Evolutionary conservation across 768 basidiomycete species (phyloP), one percentile per base, ranked within the genome.

Genomic region (Mycena kentingensis): DNA sequence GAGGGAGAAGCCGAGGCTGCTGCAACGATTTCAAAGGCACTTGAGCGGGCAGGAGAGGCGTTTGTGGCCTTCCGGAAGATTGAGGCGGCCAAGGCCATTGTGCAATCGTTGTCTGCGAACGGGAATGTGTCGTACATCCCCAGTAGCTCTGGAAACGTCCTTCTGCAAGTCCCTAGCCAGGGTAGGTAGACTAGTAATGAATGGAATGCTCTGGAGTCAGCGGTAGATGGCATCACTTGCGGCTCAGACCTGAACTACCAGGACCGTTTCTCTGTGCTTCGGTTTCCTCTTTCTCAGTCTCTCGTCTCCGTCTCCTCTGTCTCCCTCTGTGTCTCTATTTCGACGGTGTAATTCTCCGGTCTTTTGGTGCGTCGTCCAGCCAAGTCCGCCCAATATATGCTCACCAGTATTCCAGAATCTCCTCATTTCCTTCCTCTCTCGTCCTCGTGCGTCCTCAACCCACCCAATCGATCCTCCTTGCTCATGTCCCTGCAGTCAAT

Each of bases 1-100:
- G 96, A 99, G 70, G 97, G 97, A 47, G 96, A 99, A 76, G 97
- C 96, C 2, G 95, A 98, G 73, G 97, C 97, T 4, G 97, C 97
- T 2, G 74, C 84, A 55, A 96, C 93, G 47, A 96, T 99, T 65
- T 95, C 93, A 16, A 80, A 76, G 53, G 90, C 97, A 21, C 73
- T 99, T 66, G 89, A 91, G 65, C 90, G 87, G 76, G 96, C 97
- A 2, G 96, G 96, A 8, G 95, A 97, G 63, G 95, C 92, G 27
- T 96, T 99, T 72, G 85, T 99, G 46, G 85, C 91, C 53, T 83
- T 99, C 68, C 80, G 97, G 61, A 90, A 93, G 74, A 99, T 99
- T 64, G 97, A 99, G 74, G 94, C 97, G 46, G 90, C 88, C 78
- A 93, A 98, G 76, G 97, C 96, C 50, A 98, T 99, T 66, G 97